Conservation (phyloP, 345 rosid genomes). For the Passiflora organensis region DNA sequence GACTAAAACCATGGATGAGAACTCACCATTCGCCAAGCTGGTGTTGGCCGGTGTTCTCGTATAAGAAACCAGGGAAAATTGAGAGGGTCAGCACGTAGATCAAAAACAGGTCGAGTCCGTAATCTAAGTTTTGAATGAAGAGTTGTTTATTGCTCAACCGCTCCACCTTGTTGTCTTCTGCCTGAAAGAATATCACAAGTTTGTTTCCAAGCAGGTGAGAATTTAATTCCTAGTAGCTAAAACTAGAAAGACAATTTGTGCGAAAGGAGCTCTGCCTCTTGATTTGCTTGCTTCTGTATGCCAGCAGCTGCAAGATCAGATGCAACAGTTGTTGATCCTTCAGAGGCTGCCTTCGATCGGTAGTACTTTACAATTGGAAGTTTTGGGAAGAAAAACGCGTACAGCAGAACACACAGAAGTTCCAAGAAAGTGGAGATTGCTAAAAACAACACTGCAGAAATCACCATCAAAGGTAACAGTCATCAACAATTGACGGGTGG, state of each 20-base stretch:
- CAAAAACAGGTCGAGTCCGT: slow-evolving; percentile 50
- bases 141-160: slow-evolving; percentile 58
- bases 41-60: slow-evolving; percentile 71
- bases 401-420: slow-evolving; percentile 57
- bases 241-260: too few relatives aligned
- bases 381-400: slow-evolving; percentile 60
- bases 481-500: too few relatives aligned
- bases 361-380: slow-evolving; percentile 77
- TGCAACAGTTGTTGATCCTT: slow-evolving; percentile 80
- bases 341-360: slow-evolving; percentile 73
- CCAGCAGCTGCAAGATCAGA: slow-evolving; percentile 91
- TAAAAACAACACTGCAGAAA: slow-evolving; percentile 81
- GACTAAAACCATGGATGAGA: neutral
- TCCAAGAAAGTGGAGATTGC: slow-evolving; percentile 63
- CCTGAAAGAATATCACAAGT: slow-evolving; percentile 29
- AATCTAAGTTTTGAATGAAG: slow-evolving; percentile 56
- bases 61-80: slow-evolving; percentile 81
- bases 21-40: slow-evolving; percentile 51
- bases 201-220: too few relatives aligned
- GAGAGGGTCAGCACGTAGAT: slow-evolving; percentile 65
- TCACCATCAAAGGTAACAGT: too few relatives aligned
- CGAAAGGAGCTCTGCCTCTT: slow-evolving; percentile 3
- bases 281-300: slow-evolving; percentile 36
- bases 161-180: slow-evolving; percentile 22
- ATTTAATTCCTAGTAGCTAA: too few relatives aligned